Percentiles rank a stretch among this genome's conserved stretches.
Conservation (phyloP, 2,329 filamentous ascomycete genomes). For the Aspergillus sclerotialis region DNA sequence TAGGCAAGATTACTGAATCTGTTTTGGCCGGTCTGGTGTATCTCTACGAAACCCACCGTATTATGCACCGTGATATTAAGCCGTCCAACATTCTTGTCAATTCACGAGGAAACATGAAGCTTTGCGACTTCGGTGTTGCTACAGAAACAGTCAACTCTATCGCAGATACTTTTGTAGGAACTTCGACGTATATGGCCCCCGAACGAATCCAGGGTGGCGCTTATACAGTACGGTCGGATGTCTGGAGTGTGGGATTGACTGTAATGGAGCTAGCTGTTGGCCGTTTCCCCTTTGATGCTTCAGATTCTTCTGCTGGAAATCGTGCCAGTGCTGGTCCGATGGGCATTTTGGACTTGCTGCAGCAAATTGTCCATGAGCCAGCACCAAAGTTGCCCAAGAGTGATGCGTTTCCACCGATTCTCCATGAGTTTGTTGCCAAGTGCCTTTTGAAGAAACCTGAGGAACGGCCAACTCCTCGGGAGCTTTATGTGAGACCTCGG, state of each 20-base stretch:
- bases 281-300: conserved; percentile 86
- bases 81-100: conserved; percentile 97
- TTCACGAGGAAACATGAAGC: conserved; percentile 87
- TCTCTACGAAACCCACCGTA: conserved; percentile 89
- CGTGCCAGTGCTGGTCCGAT: conserved; percentile 66
- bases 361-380: conserved; percentile 95
- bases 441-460: conserved; percentile 87
- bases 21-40: conserved; percentile 91
- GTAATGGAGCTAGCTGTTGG: conserved; percentile 98
- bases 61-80: conserved; percentile 99
- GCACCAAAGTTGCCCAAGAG: conserved; percentile 92
- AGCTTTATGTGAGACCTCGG: conserved; percentile 67
- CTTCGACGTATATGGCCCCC: conserved; percentile 98
- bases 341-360: conserved; percentile 89
- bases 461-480: conserved; percentile 81
- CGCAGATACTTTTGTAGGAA: conserved; percentile 95
- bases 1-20: conserved; percentile 96
- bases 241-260: conserved; percentile 93
- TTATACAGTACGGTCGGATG: conserved; percentile 96
- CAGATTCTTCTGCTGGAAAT: conserved; percentile 67
- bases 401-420: conserved; percentile 88
- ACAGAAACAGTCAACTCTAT: conserved; percentile 97
- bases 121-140: conserved; percentile 98
- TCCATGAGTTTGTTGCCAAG: conserved; percentile 96
- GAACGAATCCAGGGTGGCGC: conserved; percentile 95